phyloP scores from a whole-genome alignment of 768 basidiomycete species.

The Podaxis carcinomalis region DNA sequence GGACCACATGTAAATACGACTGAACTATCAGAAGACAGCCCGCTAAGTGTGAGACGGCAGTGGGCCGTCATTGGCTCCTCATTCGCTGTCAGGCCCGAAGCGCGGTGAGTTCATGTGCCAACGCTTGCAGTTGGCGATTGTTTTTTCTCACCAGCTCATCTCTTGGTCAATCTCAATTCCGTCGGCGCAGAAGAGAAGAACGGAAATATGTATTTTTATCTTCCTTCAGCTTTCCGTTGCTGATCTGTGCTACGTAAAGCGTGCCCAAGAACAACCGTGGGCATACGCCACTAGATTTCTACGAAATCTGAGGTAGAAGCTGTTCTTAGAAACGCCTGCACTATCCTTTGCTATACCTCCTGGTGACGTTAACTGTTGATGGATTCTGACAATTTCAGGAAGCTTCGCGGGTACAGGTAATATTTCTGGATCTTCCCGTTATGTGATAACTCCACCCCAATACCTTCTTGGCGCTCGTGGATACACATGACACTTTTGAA shows the following conservation, averaged over 20 bases:
- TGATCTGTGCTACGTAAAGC: not conserved
- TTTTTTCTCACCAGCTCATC: constrained; percentile 7
- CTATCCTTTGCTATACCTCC: not conserved
- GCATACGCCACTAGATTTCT: not conserved
- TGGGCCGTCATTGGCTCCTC: not conserved
- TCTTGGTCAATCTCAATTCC: not conserved
- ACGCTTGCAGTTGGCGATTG: not conserved
- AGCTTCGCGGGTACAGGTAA: constrained; percentile 3
- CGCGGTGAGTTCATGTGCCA: constrained; percentile 1
- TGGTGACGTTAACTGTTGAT: constrained; percentile 3
- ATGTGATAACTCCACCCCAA: not conserved
- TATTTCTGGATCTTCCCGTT: not conserved
- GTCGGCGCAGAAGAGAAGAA: constrained; percentile 2
- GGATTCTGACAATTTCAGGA: constrained; percentile 6
- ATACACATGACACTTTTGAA: not conserved
- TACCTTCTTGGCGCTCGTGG: not conserved
- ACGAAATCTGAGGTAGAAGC: not conserved
- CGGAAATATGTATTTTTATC: constrained; percentile 1
- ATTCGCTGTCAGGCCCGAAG: constrained; percentile 8
- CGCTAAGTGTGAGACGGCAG: not conserved
- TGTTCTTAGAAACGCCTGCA: not conserved
- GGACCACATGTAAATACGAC: not conserved
- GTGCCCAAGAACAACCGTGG: not conserved
- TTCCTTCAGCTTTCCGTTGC: not conserved
- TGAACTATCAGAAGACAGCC: not conserved